phyloP scores from a whole-genome alignment of 257 asterid species.

The Osmanthus fragrans region DNA sequence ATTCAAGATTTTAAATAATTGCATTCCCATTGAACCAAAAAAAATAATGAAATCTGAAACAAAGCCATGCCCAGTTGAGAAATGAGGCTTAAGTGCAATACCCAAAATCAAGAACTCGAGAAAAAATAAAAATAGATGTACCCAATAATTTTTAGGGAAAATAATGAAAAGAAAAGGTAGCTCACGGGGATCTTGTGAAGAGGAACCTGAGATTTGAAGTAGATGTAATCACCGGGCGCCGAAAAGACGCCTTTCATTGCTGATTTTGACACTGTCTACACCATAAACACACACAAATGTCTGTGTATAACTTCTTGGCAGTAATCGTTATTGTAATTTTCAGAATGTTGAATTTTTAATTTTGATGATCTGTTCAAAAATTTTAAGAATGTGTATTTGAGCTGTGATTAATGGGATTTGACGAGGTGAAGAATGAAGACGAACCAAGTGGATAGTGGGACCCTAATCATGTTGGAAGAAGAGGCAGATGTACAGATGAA shows the following conservation, averaged over 20 bases:
- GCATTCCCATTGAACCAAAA: background rate
- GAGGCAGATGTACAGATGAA: too few relatives aligned
- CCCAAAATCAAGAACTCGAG: constrained; percentile 23
- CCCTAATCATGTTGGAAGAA: background rate
- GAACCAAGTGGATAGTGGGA: background rate
- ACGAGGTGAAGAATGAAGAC: constrained; percentile 3
- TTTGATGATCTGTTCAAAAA: background rate
- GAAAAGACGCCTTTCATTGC: constrained; percentile 91
- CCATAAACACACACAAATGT: background rate
- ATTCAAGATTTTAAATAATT: constrained; percentile 11
- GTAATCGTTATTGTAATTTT: background rate
- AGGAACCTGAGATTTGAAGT: constrained; percentile 99
- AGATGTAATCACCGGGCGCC: constrained; percentile 93
- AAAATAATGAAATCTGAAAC: background rate
- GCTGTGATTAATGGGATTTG: background rate
- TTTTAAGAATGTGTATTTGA: background rate
- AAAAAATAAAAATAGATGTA: constrained; percentile 5
- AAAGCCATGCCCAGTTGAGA: constrained; percentile 18
- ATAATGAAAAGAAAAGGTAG: background rate
- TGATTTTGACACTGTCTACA: constrained; percentile 21
- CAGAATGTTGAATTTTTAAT: background rate
- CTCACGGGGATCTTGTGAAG: constrained; percentile 97
- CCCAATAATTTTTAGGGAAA: background rate
- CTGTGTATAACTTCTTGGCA: background rate
- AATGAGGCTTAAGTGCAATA: constrained; percentile 17